Conservation (phyloP, 1,139 yeast species). For the Yamadazyma spencermartinsiae region DNA sequence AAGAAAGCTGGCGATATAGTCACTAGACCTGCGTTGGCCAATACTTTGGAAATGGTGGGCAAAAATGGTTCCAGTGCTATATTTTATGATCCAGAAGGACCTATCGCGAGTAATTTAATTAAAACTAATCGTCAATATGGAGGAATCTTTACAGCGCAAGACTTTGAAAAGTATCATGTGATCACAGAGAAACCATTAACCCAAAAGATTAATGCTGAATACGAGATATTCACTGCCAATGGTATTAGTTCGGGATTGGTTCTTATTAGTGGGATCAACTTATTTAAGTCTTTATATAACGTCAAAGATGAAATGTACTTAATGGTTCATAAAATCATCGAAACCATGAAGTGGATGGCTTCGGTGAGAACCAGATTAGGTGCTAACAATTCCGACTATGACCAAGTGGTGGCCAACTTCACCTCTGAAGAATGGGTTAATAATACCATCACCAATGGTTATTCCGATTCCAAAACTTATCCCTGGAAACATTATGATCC, state of each 20-base stretch:
- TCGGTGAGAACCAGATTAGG: constrained; percentile 83
- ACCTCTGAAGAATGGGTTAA: constrained; percentile 54
- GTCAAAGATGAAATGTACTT: constrained; percentile 27
- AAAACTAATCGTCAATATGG: constrained; percentile 45
- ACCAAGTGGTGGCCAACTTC: constrained; percentile 31
- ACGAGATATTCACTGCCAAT: constrained; percentile 62
- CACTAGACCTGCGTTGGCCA: constrained; percentile 59
- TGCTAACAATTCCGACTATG: constrained; percentile 40
- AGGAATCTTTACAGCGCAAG: constrained; percentile 62
- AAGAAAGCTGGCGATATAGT: constrained; percentile 59
- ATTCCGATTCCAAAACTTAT: constrained; percentile 50
- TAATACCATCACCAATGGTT: constrained; percentile 35
- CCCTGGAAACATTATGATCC: constrained; percentile 79
- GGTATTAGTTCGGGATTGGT: constrained; percentile 90
- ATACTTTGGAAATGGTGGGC: constrained; percentile 69
- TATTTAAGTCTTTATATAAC: constrained; percentile 42
- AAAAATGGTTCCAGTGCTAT: constrained; percentile 70
- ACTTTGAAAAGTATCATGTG: constrained; percentile 63
- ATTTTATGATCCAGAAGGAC: constrained; percentile 82
- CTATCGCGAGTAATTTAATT: constrained; percentile 62
- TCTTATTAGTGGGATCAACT: constrained; percentile 69
- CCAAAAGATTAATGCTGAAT: constrained; percentile 38
- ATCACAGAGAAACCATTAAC: constrained; percentile 56
- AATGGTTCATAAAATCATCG: constrained; percentile 70
- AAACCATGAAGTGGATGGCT: constrained; percentile 92